Evolutionary conservation across 2,329 filamentous ascomycete genomes (phyloP), one percentile per base, ranked within the genome.

Genomic region (Fusarium dimerum): DNA sequence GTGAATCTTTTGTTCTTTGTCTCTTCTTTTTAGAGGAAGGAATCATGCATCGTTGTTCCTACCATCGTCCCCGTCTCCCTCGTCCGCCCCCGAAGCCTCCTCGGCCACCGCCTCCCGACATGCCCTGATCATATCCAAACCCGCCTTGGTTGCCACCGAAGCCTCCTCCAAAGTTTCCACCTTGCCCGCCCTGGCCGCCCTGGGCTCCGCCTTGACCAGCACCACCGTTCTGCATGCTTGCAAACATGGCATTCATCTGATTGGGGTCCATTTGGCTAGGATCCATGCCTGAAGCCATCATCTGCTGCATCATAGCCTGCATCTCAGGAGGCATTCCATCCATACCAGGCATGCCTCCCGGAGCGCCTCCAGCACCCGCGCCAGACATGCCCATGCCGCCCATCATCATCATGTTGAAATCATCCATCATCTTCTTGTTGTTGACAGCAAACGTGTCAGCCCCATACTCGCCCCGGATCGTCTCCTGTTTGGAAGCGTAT

Each of bases 401-500:
- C 73, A 82, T 81, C 82, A 87, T 86, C 82, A 87, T 85, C 82
- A 87, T 85, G 63, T 82, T 82, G 73, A 87, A 82, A 40, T 87
- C 84, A 57, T 87, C 84, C 73, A 87, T 83, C 82, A 87, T 89
- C 77, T 93, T 96, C 74, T 95, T 92, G 62, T 84, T 84, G 59
- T 81, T 85, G 48, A 78, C 76, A 17, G 82, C 80, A 47, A 87
- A 80, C 41, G 78, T 77, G 41, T 87, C 84, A 44, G 88, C 84
- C 51, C 83, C 84, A 61, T 91, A 90, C 62, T 93, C 90, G 60
- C 84, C 84, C 16, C 89, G 84, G 65, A 97, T 80, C 20, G 78
- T 79, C 60, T 94, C 86, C 71, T 97, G 94, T 67, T 96, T 95
- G 54, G 91, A 79, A 32, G 92, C 92, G 71, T 99, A 99, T 48